Base-by-base conservation (phyloP, 1,139 yeast genomes). In the Candida smagusa region DNA sequence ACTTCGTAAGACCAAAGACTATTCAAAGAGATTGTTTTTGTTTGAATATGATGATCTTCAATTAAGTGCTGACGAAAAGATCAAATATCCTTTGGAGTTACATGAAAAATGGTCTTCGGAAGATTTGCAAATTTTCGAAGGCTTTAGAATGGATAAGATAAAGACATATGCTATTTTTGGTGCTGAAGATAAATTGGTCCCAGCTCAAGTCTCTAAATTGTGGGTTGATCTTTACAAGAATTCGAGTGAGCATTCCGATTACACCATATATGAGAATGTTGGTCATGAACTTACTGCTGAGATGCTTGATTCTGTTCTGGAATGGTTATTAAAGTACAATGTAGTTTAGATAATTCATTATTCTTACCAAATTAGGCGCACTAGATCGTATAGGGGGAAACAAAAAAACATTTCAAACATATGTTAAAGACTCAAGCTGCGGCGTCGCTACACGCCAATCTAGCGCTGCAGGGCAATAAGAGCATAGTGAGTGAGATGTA, bases 91-190 rank as follows among this genome's bases (percentile, higher is more conserved):
- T 0, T 63, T 61, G 39, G 48, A 59, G 2, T 59, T 71, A 38
- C 76, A 71, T 48, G 52, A 59, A n/a, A 48, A 48, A 31, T 31
- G 69, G 25, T 45, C 59, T 11, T 41, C 45, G 2, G 59, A 59
- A 30, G 77, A 71, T 42, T 38, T 40, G 7, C 47, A 42, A 3
- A 62, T 70, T 22, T 62, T 63, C 40, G 74, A 69, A 39, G 47
- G 54, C 25, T 71, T 63, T 46, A 67, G 71, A 3, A 59, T 58
- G 51, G 36, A 46, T 9, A 46, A 52, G 33, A 54, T 69, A 40
- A 62, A 59, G 37, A 41, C 68, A 52, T 68, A 61, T 50, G 74
- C 74, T 2, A 37, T 59, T 21, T 68, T 62, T 46, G 74, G 72
- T 11, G 58, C 49, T 7, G 55, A 56, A 5, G 77, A 71, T 41